These are phyloP conservation scores for Russula lepida DNA, from an alignment of 768 basidiomycete species.

Conservation along the genomic window DNA sequence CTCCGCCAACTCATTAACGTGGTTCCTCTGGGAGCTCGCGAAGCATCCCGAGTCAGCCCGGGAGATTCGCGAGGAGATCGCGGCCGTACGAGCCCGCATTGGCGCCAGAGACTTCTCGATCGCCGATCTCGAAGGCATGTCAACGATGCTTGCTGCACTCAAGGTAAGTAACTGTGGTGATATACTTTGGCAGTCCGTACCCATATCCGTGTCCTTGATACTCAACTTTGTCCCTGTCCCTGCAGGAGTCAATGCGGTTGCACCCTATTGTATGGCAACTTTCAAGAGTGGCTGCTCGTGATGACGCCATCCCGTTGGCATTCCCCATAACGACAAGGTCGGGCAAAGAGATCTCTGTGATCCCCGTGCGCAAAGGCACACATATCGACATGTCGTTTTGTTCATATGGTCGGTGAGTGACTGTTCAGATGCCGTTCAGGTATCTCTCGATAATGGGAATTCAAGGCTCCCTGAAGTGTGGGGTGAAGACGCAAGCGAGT, in stretches of 20 bases:
- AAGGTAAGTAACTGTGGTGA: slow-evolving; percentile 26
- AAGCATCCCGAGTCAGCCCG: slow-evolving; percentile 24
- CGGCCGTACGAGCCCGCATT: slow-evolving; percentile 21
- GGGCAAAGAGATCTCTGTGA: slow-evolving; percentile 23
- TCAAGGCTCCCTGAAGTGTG: slow-evolving; percentile 26
- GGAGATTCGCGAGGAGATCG: slow-evolving; percentile 27
- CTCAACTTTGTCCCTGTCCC: background rate
- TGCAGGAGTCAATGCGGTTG: slow-evolving; percentile 27
- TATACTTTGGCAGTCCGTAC: background rate
- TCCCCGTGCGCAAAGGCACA: slow-evolving; percentile 27
- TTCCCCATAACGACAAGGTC: slow-evolving; percentile 25
- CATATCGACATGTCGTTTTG: slow-evolving; percentile 23
- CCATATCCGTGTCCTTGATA: background rate
- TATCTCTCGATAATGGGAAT: background rate
- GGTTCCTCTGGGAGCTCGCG: slow-evolving; percentile 28
- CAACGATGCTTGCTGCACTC: slow-evolving; percentile 27
- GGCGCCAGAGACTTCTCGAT: slow-evolving; percentile 26
- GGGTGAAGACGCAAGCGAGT: slow-evolving; percentile 28
- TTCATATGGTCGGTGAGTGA: slow-evolving; percentile 29
- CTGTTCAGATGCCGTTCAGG: no score
- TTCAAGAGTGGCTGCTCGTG: slow-evolving; percentile 24
- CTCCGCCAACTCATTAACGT: slow-evolving; percentile 26
- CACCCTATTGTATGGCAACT: slow-evolving; percentile 28
- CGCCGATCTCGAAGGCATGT: slow-evolving; percentile 30
- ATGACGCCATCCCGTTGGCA: slow-evolving; percentile 31